Base-by-base conservation (phyloP, 352 stramenopile genomes). In the Thalassiosira livingstoniorum region DNA sequence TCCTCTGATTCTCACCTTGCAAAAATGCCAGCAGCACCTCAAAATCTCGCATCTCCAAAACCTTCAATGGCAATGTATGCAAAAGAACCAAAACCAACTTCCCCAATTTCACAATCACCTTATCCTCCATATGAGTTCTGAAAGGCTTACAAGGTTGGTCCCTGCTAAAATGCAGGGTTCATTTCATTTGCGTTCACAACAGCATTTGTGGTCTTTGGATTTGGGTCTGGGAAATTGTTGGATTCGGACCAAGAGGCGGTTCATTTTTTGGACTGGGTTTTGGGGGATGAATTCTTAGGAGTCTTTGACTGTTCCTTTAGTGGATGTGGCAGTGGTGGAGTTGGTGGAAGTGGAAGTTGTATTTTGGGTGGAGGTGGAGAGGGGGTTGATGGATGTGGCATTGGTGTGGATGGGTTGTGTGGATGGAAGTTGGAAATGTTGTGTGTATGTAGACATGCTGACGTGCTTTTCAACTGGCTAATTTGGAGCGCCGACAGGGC, bases 221-320 rank as follows among this genome's bases (percentile, higher is more conserved):
- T 84, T 82, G 80, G 73, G 85, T 80, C 78, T 95, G 88, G 82
- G 97, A 87, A 93, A 82, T 75, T 96, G 89, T 89, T 99, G 97
- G 92, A 99, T 98, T 68, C 98, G 96, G n/a, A 99, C 98, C 98
- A 98, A 99, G 15, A 99, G 92, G 18, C 97, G 96, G 83, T 99
- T 99, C 74, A 97, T 98, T n/a, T n/a, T n/a, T 91, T 99, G 97
- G 27, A 95, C 89, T 39, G 99, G 97, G 86, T 99, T 99, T 45
- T 97, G 91, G 69, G 99, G 81, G 68, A 99, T 90, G 80, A 99
- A 99, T 80, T 97, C 89, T 61, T 99, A 95, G 4, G 96, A 96
- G 90, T 99, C 96, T 45, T 89, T 83, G 34, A 96, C 91, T 39
- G 77, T 96, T 2, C 88, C 87, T 32, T n/a, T n/a, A n/a, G n/a